A percentile compares a stretch with the other conserved stretches of the same genome.
Conservation (phyloP, 495 filamentous ascomycete genomes). For the Lasiosphaeria hispida region DNA sequence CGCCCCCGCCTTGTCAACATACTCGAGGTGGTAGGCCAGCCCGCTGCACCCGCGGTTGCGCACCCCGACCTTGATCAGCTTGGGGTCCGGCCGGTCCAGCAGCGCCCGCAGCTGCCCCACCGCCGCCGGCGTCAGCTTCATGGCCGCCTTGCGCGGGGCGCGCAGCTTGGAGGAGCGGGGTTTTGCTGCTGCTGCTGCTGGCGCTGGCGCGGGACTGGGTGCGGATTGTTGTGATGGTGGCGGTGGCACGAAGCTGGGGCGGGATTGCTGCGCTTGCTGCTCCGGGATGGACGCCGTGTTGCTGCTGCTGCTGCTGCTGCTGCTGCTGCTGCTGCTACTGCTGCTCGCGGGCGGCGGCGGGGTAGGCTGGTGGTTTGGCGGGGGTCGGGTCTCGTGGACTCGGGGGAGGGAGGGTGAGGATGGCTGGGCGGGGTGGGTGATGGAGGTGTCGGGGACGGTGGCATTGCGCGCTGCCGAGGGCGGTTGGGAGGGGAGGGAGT, state of each 20-base stretch:
- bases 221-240: constrained; percentile 3
- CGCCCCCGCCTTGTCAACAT: constrained; percentile 80
- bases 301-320: neutral
- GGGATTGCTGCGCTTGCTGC: constrained; percentile 62
- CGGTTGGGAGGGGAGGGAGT: constrained; percentile 57
- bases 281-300: constrained; percentile 44
- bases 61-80: constrained; percentile 90
- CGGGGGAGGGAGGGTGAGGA: constrained; percentile 33
- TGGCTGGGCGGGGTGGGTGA: constrained; percentile 49
- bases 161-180: constrained; percentile 57
- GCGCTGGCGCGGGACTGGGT: no score
- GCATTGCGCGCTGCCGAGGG: constrained; percentile 66
- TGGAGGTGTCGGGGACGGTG: constrained; percentile 65
- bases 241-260: constrained; percentile 26
- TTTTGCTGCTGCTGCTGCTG: constrained; percentile 13
- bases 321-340: neutral
- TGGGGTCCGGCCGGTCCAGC: constrained; percentile 78
- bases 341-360: neutral
- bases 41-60: constrained; percentile 96
- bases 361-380: constrained; percentile 28
- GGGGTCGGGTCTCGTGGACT: constrained; percentile 54
- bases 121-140: constrained; percentile 77
- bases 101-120: constrained; percentile 71
- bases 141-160: constrained; percentile 78
- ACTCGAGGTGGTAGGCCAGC: constrained; percentile 92